Percentiles rank a stretch among this genome's conserved stretches.
Evolutionary conservation across 108 stramenopile genomes (phyloP).

Genomic region (Skeletonema costatum): DNA sequence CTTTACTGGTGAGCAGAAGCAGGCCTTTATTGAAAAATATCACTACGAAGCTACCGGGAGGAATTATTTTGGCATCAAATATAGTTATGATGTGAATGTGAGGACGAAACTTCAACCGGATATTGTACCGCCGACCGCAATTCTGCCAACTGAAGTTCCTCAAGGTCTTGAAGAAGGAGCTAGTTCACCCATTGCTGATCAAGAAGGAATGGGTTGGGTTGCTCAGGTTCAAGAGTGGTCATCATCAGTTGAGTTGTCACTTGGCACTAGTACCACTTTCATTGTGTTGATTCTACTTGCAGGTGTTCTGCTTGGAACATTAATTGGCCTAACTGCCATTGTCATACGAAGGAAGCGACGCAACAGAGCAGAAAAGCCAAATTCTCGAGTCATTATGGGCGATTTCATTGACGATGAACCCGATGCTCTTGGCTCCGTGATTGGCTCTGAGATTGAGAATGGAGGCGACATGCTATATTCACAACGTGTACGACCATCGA

Average conservation of each 20-base stretch:
- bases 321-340: not conserved
- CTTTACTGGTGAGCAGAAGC: not conserved
- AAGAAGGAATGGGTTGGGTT: not conserved
- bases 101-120: not conserved
- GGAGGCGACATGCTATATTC: not conserved
- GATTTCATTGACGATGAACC: not conserved
- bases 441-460: not conserved
- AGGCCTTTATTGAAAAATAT: not conserved
- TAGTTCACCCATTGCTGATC: not conserved
- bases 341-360: not conserved
- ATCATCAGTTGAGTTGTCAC: not conserved
- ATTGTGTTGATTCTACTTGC: not conserved
- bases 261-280: not conserved
- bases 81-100: not conserved
- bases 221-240: not conserved
- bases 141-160: not conserved
- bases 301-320: not conserved
- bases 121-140: not conserved
- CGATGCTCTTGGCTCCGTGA: not conserved
- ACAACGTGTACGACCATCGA: not conserved
- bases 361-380: not conserved
- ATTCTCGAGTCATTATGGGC: not conserved
- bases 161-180: not conserved
- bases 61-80: not conserved
- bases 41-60: not conserved